Percentiles rank a stretch among this genome's conserved stretches.
phyloP scores from a whole-genome alignment of 2,329 filamentous ascomycete genomes.

The Myrmaecium sp. region DNA sequence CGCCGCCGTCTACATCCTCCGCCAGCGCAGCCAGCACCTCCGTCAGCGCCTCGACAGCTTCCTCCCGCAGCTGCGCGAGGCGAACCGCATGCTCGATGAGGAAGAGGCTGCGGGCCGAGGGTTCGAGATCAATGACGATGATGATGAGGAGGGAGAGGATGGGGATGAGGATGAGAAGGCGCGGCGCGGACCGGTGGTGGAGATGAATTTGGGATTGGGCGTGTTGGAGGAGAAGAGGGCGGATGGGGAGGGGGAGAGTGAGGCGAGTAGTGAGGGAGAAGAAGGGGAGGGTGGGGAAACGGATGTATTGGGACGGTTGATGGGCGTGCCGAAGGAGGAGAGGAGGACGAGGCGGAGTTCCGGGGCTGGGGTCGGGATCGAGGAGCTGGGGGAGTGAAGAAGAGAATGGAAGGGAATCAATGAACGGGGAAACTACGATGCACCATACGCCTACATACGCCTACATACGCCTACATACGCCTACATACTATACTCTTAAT shows the following conservation, averaged over 20 bases:
- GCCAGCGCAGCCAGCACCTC: too few relatives aligned
- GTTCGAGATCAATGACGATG: conserved; percentile 12
- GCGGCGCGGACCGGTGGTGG: conserved; percentile 5
- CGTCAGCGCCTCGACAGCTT: conserved; percentile 22
- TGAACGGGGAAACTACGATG: too few relatives aligned
- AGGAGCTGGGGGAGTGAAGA: conserved; percentile 13
- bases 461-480: too few relatives aligned
- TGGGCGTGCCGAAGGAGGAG: too few relatives aligned
- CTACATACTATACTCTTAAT: too few relatives aligned
- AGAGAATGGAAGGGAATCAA: conserved; percentile 6
- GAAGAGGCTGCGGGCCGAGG: conserved; percentile 23
- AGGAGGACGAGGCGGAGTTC: conserved; percentile 10
- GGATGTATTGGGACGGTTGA: conserved; percentile 19
- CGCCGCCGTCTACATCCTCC: too few relatives aligned
- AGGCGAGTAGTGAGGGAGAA: conserved; percentile 8
- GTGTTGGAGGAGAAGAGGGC: conserved; percentile 23
- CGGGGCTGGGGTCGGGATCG: conserved; percentile 10
- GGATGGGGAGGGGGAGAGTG: conserved; percentile 8
- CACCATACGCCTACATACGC: too few relatives aligned
- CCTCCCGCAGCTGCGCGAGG: conserved; percentile 24
- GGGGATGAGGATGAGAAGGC: conserved; percentile 25
- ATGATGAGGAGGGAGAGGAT: conserved; percentile 9
- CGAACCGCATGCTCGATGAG: conserved; percentile 25
- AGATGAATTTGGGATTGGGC: conserved; percentile 24
- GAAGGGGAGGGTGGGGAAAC: conserved; percentile 8